Evolutionary conservation across 208 protist species (phyloP).

Genomic region (Vickermania ingenoplastis): DNA sequence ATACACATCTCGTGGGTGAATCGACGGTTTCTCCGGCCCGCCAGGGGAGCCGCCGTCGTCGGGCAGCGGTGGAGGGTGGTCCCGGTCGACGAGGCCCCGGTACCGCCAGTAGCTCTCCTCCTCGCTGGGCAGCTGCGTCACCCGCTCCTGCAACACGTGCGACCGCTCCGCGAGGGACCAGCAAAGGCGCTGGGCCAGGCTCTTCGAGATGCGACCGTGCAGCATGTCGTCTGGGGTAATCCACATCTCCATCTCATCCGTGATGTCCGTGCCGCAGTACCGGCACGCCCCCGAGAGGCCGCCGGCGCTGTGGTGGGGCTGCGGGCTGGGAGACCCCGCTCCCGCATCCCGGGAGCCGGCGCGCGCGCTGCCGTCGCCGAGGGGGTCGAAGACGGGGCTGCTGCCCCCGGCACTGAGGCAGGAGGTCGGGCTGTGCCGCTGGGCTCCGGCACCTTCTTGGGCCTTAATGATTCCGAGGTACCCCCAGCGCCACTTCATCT

Average conservation of each 20-base stretch:
- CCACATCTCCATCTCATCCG: conserved; percentile 81
- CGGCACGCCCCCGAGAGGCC: conserved; percentile 14
- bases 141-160: conserved; percentile 47
- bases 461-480: conserved; percentile 47
- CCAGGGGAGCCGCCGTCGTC: not conserved
- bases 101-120: conserved; percentile 64
- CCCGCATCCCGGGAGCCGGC: not conserved
- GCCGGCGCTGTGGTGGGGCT: conserved; percentile 5
- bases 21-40: not conserved
- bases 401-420: conserved; percentile 10
- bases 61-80: conserved; percentile 44
- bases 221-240: conserved; percentile 74
- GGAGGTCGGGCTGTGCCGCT: conserved; percentile 4
- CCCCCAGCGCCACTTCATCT: conserved; percentile 77
- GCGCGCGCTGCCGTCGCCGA: not conserved
- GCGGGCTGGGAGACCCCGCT: not conserved
- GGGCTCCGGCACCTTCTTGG: conserved; percentile 14
- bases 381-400: conserved; percentile 8
- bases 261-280: conserved; percentile 24
- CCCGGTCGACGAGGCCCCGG: conserved; percentile 54
- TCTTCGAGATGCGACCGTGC: conserved; percentile 56
- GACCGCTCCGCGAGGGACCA: conserved; percentile 58
- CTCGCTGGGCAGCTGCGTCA: conserved; percentile 37
- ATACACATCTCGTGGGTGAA: conserved; percentile 62
- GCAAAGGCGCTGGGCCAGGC: conserved; percentile 60